Percentiles rank a stretch among this genome's conserved stretches.
These are phyloP conservation scores for Talaromyces amestolkiae DNA, from an alignment of 2,329 filamentous ascomycete genomes.

Conservation along the genomic window DNA sequence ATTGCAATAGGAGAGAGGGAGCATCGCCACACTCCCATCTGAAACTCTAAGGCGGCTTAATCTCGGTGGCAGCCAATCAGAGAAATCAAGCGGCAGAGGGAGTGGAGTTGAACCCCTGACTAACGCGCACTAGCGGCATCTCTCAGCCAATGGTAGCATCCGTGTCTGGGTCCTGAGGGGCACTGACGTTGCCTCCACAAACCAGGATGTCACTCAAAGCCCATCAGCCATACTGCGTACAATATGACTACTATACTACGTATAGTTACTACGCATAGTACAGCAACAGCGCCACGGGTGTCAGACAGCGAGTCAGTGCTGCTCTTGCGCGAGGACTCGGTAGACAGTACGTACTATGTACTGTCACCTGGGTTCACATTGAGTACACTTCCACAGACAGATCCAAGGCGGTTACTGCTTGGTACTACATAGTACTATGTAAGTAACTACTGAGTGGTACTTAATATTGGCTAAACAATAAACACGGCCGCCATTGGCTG, in stretches of 20 bases:
- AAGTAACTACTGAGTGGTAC: too few relatives aligned
- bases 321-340: too few relatives aligned
- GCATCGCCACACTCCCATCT: background rate
- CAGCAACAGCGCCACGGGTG: too few relatives aligned
- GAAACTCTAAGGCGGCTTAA: background rate
- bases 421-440: too few relatives aligned
- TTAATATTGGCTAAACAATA: background rate
- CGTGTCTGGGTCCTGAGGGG: background rate
- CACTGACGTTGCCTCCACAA: background rate
- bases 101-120: slow-evolving; percentile 11
- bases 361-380: too few relatives aligned
- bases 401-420: too few relatives aligned
- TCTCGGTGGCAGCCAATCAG: background rate
- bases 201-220: background rate
- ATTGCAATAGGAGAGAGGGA: background rate
- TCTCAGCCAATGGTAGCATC: background rate
- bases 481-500: background rate
- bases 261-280: too few relatives aligned
- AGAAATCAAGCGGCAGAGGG: too few relatives aligned
- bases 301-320: too few relatives aligned
- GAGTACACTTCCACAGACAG: too few relatives aligned
- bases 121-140: background rate
- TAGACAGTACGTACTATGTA: too few relatives aligned
- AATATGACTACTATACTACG: too few relatives aligned
- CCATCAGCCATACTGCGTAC: background rate